phyloP scores from a whole-genome alignment of 225 moss, liverwort and hornwort species.

The Pseudisothecium myosuroides region DNA sequence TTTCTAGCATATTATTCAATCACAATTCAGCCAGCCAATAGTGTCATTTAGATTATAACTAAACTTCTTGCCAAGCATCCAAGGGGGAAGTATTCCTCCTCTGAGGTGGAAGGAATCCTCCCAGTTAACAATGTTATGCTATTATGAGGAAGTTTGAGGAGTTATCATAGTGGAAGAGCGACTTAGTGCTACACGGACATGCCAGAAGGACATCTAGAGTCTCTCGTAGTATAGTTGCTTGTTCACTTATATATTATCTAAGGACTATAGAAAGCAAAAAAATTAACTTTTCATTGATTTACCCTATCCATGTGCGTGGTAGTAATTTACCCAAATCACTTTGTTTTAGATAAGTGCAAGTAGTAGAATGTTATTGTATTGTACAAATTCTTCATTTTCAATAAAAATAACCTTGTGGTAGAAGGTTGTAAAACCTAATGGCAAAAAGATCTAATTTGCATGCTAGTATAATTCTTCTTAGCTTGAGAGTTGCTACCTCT shows the following conservation, averaged over 20 bases:
- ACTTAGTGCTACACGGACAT: background rate
- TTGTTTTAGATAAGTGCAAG: accelerated
- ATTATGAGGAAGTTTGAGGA: background rate
- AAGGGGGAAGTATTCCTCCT: too few relatives aligned
- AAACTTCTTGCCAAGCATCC: too few relatives aligned
- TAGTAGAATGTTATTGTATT: background rate
- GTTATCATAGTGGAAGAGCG: background rate
- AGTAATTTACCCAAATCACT: background rate
- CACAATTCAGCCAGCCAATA: too few relatives aligned
- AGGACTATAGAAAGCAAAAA: accelerated
- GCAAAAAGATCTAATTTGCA: accelerated
- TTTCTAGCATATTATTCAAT: too few relatives aligned
- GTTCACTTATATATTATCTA: background rate
- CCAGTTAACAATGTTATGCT: too few relatives aligned
- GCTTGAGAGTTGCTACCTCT: accelerated
- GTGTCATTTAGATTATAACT: too few relatives aligned
- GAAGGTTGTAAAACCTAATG: accelerated
- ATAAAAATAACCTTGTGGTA: background rate
- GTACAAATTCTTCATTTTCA: background rate
- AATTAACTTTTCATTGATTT: background rate
- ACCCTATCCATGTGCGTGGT: accelerated
- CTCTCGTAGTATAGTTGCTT: background rate
- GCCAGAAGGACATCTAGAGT: too few relatives aligned
- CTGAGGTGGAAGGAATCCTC: too few relatives aligned
- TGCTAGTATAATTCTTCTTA: accelerated